These are phyloP conservation scores for Cytospora paraplurivora DNA, from an alignment of 2,329 filamentous ascomycete genomes.

Conservation along the genomic window DNA sequence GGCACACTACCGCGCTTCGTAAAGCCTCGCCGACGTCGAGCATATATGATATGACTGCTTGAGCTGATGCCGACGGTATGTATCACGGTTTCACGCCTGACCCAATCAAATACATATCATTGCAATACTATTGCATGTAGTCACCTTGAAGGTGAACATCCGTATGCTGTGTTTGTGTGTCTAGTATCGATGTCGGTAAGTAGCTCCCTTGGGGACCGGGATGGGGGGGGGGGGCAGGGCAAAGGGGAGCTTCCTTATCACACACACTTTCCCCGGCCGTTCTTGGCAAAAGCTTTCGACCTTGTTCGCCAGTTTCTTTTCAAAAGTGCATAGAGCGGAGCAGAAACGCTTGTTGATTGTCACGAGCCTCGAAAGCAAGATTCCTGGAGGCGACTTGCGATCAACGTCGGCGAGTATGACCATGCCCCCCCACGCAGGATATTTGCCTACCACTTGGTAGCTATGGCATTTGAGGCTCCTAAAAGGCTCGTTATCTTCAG, in stretches of 20 bases:
- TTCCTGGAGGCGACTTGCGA: not conserved
- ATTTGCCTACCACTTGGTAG: not conserved
- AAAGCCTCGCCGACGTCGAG: not conserved
- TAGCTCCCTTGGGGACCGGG: not conserved
- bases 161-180: slow-evolving; percentile 4
- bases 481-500: not conserved
- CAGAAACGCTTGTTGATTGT: no score
- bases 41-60: slow-evolving; percentile 2
- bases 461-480: not conserved
- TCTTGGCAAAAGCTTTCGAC: not conserved
- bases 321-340: no score
- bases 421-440: not conserved
- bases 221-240: no score
- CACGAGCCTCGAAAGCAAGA: not conserved
- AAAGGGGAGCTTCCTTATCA: not conserved
- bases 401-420: not conserved
- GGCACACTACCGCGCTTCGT: not conserved
- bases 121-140: not conserved
- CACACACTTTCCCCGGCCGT: not conserved
- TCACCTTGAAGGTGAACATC: not conserved
- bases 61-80: not conserved
- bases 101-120: slow-evolving; percentile 1
- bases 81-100: slow-evolving; percentile 11
- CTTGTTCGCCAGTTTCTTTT: not conserved
- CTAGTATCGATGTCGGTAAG: slow-evolving; percentile 1